A percentile compares a stretch with the other conserved stretches of the same genome.
Conservation (phyloP, 1,284 basidiomycete genomes). For the Chalciporus sp. region DNA sequence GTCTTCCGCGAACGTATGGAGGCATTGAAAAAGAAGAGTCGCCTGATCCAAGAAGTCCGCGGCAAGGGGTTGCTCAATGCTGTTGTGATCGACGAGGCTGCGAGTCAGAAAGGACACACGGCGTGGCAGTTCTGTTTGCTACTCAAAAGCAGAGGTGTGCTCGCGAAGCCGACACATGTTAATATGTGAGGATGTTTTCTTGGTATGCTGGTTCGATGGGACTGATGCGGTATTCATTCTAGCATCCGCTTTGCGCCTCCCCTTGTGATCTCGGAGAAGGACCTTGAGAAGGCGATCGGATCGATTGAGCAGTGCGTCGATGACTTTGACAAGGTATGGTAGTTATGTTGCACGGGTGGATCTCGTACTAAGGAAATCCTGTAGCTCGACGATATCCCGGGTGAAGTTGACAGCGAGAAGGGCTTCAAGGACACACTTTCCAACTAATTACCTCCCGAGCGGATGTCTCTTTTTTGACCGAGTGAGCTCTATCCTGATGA, state of each 20-base stretch:
- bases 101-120: constrained; percentile 74
- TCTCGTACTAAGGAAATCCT: constrained; percentile 2
- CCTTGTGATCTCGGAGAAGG: constrained; percentile 87
- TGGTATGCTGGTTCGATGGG: constrained; percentile 3
- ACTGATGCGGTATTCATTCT: constrained; percentile 7
- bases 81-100: constrained; percentile 87
- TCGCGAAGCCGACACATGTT: constrained; percentile 95
- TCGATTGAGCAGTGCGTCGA: constrained; percentile 79
- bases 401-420: constrained; percentile 63
- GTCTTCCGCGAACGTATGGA: constrained; percentile 74
- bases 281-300: constrained; percentile 73
- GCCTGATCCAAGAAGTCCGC: constrained; percentile 74
- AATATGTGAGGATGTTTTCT: constrained; percentile 71
- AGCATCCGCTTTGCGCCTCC: constrained; percentile 97
- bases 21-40: constrained; percentile 58
- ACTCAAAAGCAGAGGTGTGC: constrained; percentile 86
- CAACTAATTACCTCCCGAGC: constrained; percentile 18
- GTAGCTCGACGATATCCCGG: constrained; percentile 72
- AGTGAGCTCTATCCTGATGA: not conserved
- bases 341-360: not conserved
- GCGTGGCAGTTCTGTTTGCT: constrained; percentile 97
- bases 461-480: not conserved
- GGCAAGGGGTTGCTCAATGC: constrained; percentile 93
- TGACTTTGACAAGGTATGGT: constrained; percentile 80
- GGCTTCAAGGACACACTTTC: constrained; percentile 49